phyloP scores from a whole-genome alignment of 257 asterid species.

The Penstemon eatonii region DNA sequence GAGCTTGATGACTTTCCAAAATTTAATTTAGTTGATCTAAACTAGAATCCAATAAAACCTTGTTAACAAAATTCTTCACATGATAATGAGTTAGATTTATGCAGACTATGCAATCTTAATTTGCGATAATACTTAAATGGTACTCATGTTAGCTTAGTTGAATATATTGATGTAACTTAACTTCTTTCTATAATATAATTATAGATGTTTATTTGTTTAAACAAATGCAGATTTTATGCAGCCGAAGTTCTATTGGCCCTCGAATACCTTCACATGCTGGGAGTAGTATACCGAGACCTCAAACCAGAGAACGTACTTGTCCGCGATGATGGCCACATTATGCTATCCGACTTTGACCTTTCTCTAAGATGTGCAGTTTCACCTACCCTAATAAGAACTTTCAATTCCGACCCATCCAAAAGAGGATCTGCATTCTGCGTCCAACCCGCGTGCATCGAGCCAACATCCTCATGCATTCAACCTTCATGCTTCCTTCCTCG shows the following conservation, averaged over 20 bases:
- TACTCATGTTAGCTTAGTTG: too few species aligned
- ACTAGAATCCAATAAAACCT: too few species aligned
- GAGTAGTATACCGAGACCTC: constrained; percentile 77
- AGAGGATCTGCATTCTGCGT: constrained; percentile 30
- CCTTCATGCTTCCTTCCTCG: constrained; percentile 79
- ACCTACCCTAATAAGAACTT: constrained; percentile 62
- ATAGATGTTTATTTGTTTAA: not conserved
- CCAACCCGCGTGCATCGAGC: constrained; percentile 48
- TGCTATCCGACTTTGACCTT: constrained; percentile 86
- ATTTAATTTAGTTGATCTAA: too few species aligned
- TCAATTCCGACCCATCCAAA: constrained; percentile 45
- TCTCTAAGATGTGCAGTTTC: constrained; percentile 77
- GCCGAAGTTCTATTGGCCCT: constrained; percentile 86
- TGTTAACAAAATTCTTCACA: too few species aligned
- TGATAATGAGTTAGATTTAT: too few species aligned
- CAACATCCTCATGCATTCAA: constrained; percentile 66
- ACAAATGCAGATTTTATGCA: constrained; percentile 63
- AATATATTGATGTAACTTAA: too few species aligned
- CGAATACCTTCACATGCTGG: constrained; percentile 88
- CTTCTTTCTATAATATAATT: not conserved
- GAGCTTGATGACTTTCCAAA: too few species aligned
- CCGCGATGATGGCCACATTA: constrained; percentile 84
- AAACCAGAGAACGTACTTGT: constrained; percentile 82
- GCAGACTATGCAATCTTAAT: too few species aligned
- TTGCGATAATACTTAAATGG: too few species aligned